Base-by-base conservation (phyloP, 2,329 filamentous ascomycete genomes). In the Hypoxylon sp. region DNA sequence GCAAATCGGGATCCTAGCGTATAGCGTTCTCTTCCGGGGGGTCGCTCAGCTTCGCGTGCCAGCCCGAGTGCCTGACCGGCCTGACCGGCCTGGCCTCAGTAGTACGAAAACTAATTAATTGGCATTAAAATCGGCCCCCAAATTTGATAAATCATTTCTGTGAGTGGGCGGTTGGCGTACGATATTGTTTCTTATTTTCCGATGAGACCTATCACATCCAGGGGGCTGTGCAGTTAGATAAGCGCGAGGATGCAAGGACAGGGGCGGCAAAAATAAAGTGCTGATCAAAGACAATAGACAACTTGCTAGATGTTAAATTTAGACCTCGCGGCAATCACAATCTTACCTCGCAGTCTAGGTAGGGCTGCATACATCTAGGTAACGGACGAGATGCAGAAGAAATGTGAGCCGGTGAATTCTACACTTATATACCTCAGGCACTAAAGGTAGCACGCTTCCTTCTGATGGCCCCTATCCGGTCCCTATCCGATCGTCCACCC, bases 271-370 rank as follows among this genome's bases (percentile, higher is more conserved):
- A 58, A 60, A 58, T 55, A 66, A 50, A 53, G 54, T 63, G 54
- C 22, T 44, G 26, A 26, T 32, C 45, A 48, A 38, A 48, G 32
- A 32, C 32, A 32, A 49, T 53, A 53, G 53, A 55, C 45, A 16
- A 22, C n/a, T 44, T 52, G 9, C 16, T 64, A 61, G 55, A 64
- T 58, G 24, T 58, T 69, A 65, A 62, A 69, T 69, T 59, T 67
- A 67, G 63, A 67, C 68, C 68, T 70, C 68, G 42, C 66, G 68
- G 68, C 52, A 58, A 62, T 61, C 57, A 45, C 16, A 46, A 18
- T 44, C 33, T 32, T 30, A n/a, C n/a, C n/a, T n/a, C n/a, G n/a
- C n/a, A n/a, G n/a, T n/a, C n/a, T n/a, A n/a, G n/a, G n/a, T n/a
- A 53, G 38, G 38, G 12, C 36, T 55, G 28, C 36, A 45, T 59